phyloP scores from a whole-genome alignment of 495 filamentous ascomycete genomes.

The Xylaria grammica region DNA sequence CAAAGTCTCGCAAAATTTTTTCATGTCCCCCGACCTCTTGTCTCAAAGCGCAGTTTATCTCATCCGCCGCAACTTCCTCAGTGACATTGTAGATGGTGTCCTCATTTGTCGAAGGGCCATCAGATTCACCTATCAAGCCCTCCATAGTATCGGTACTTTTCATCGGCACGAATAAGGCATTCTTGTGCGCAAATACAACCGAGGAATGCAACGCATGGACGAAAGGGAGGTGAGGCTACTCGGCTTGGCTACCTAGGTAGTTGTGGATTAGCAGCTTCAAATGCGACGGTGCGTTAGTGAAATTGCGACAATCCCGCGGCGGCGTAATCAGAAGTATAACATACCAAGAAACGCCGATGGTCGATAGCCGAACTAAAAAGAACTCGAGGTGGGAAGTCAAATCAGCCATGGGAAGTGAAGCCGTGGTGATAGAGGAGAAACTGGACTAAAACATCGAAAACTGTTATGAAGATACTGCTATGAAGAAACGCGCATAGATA shows the following conservation, averaged over 20 bases:
- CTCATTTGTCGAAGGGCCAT: neutral
- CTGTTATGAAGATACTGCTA: neutral
- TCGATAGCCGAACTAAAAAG: neutral
- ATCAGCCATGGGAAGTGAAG: neutral
- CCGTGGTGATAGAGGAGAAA: neutral
- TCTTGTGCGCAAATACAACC: neutral
- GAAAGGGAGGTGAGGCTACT: neutral
- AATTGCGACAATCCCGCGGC: neutral
- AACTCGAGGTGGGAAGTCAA: no score
- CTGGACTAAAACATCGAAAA: neutral
- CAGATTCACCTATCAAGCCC: neutral
- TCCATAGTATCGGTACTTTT: conserved; percentile 12
- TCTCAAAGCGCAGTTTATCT: neutral
- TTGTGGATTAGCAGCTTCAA: neutral
- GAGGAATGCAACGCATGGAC: no score
- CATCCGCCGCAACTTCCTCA: conserved; percentile 1
- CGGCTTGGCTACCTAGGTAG: neutral
- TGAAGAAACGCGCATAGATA: neutral
- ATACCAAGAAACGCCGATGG: neutral
- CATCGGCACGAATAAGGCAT: neutral
- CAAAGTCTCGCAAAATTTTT: neutral
- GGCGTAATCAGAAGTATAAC: neutral
- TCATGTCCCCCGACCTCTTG: neutral
- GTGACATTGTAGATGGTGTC: neutral
- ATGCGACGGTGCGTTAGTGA: neutral